Evolutionary conservation across 192 early-diverging fungal species (phyloP), one percentile per base, ranked within the genome.

Genomic region (Dispira parvispora): DNA sequence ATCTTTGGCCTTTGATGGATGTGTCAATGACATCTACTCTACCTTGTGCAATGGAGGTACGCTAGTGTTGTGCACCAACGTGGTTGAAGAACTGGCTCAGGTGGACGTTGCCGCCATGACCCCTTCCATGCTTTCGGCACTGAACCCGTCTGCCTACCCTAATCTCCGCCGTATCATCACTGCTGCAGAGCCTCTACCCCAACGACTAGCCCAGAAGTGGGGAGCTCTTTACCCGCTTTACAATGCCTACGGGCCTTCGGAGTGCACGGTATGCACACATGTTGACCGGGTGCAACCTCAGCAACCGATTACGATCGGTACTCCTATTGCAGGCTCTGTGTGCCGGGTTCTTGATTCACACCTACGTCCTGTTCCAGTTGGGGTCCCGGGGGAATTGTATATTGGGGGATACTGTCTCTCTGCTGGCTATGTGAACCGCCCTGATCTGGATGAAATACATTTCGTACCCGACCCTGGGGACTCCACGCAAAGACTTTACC

Each of bases 21-120:
- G 57, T 43, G 38, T 60, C 57, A 42, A 43, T 27, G 57, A 60
- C 38, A 60, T 60, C 9, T 60, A 60, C 16, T 42, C 38, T 27
- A 18, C 21, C 21, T 27, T 60, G 38, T 27, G 27, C 57, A 27
- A 60, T 16, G 57, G 57, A 18, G 57, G 57, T 12, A 60, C 57
- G 21, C 57, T 60, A 43, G 57, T 60, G 27, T 32, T 60, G 21
- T 18, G 27, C n/a, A 16, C 3, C 12, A 16, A 27, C 38, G 38
- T 60, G 1, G 18, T 21, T 0, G 9, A 18, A 12, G 14, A 11
- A 18, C 43, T 60, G 12, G 12, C 32, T 13, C 18, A 27, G 14
- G 27, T 60, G 8, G 57, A 60, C 21, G 26, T 43, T 16, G 57
- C 3, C 14, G 16, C 38, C 14, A 12, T 60, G 26, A 60, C 57